Evolutionary conservation across 345 rosid species (phyloP).

Genomic region (Salix koriyanagi): DNA sequence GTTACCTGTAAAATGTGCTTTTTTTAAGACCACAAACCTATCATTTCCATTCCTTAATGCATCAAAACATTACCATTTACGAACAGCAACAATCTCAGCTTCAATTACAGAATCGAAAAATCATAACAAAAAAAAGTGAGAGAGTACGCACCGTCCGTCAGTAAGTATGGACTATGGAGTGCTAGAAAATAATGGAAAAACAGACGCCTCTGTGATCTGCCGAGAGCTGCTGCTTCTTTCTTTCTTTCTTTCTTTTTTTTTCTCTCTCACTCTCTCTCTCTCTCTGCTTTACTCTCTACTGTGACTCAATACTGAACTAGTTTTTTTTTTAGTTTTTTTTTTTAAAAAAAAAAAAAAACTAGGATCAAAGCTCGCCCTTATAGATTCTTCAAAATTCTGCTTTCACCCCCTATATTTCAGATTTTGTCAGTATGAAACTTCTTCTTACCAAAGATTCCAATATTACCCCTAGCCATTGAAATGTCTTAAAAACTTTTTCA

Average conservation of each 20-base stretch:
- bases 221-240: constrained; percentile 14
- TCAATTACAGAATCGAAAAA: neutral
- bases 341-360: neutral
- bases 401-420: no score
- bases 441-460: neutral
- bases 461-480: neutral
- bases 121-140: constrained; percentile 3
- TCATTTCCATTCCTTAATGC: constrained; percentile 22
- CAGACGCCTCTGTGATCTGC: constrained; percentile 5
- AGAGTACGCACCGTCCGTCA: constrained; percentile 30
- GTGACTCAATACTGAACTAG: neutral
- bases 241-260: neutral
- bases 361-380: neutral
- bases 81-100: neutral
- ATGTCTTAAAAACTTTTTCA: no score
- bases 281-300: neutral
- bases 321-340: no score
- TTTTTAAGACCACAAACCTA: constrained; percentile 35
- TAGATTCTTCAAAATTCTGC: no score
- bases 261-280: constrained; percentile 7
- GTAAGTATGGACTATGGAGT: constrained; percentile 15
- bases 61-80: constrained; percentile 4
- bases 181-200: constrained; percentile 37
- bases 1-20: constrained; percentile 35
- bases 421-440: no score